These are phyloP conservation scores for Penicillium sp. DNA, from an alignment of 2,329 filamentous ascomycete species.

Conservation along the genomic window DNA sequence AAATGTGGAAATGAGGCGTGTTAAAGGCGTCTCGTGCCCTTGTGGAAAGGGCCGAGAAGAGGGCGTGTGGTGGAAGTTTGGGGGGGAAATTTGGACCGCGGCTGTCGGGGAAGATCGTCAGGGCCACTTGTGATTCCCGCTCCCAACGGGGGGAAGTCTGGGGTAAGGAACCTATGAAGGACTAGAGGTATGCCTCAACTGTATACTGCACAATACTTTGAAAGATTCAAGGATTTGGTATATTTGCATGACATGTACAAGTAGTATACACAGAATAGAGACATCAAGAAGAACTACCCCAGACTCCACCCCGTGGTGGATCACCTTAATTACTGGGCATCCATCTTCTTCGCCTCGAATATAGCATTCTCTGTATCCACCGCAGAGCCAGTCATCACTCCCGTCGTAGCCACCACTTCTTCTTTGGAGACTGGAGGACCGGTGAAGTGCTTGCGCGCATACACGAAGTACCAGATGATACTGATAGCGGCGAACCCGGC, in stretches of 20 bases:
- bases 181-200: neutral
- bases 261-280: slow-evolving; percentile 14
- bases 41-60: slow-evolving; percentile 15
- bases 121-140: slow-evolving; percentile 36
- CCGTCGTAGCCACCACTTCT: slow-evolving; percentile 32
- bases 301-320: slow-evolving; percentile 7
- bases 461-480: slow-evolving; percentile 64
- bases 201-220: neutral
- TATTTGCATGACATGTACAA: slow-evolving; percentile 4
- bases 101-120: slow-evolving; percentile 36
- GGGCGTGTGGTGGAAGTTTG: slow-evolving; percentile 19
- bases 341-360: slow-evolving; percentile 26
- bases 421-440: slow-evolving; percentile 54
- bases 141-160: neutral
- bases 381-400: slow-evolving; percentile 38
- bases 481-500: slow-evolving; percentile 64
- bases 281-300: neutral
- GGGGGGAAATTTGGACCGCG: slow-evolving; percentile 35
- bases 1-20: neutral
- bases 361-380: slow-evolving; percentile 41
- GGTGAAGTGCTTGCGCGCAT: slow-evolving; percentile 66
- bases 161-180: neutral
- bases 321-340: slow-evolving; percentile 11
- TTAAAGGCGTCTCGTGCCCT: slow-evolving; percentile 14
- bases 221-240: neutral